Conservation (phyloP, 2,329 filamentous ascomycete genomes). For the Cytospora leucostoma region DNA sequence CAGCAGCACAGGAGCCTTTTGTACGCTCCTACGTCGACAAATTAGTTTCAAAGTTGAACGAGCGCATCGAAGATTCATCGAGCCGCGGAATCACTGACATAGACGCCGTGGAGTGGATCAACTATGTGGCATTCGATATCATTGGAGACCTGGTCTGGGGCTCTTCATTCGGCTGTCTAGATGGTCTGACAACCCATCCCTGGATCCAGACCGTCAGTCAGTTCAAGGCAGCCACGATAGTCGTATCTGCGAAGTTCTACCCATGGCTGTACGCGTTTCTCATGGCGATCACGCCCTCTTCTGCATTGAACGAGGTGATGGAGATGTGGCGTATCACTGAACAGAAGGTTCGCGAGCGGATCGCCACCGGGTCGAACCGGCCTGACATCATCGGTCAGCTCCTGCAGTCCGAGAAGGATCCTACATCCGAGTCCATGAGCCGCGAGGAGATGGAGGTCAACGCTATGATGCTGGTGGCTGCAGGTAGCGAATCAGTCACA, state of each 20-base stretch:
- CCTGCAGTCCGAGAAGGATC: conserved; percentile 8
- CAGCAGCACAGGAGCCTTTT: conserved; percentile 10
- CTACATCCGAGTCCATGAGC: conserved; percentile 7
- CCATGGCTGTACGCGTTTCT: conserved; percentile 11
- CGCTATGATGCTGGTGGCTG: conserved; percentile 14
- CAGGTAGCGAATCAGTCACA: conserved; percentile 20
- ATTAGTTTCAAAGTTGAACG: conserved; percentile 1
- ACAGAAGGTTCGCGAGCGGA: conserved; percentile 15
- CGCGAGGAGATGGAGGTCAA: conserved; percentile 22
- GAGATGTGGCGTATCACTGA: conserved; percentile 19
- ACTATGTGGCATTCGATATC: conserved; percentile 19
- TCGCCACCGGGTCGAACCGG: not conserved
- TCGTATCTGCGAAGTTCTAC: conserved; percentile 13
- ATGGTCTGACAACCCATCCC: conserved; percentile 15
- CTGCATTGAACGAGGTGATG: conserved; percentile 15
- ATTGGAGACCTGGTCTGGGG: conserved; percentile 18
- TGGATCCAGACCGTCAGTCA: conserved; percentile 18
- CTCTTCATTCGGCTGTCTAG: conserved; percentile 13
- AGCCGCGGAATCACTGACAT: not conserved
- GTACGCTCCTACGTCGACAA: conserved; percentile 12
- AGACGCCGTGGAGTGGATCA: conserved; percentile 17
- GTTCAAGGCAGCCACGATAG: conserved; percentile 16
- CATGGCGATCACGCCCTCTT: conserved; percentile 15
- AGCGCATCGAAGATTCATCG: conserved; percentile 2
- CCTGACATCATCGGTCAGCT: conserved; percentile 10